phyloP scores from a whole-genome alignment of 148 eudicot genomes.

The Chenopodium quinoa region DNA sequence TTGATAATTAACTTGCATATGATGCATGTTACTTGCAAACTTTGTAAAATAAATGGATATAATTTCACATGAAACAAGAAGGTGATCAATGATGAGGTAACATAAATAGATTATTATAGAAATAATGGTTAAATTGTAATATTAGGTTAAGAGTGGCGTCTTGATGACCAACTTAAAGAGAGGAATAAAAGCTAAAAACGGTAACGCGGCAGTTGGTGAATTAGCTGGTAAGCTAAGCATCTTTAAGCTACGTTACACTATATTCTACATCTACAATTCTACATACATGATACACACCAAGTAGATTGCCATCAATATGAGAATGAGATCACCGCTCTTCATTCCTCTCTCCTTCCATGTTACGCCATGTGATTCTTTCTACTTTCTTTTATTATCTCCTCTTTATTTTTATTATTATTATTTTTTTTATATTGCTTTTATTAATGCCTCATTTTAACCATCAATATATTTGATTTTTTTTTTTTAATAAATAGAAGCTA shows the following conservation, averaged over 20 bases:
- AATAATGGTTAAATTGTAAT: background rate
- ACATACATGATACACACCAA: too few species aligned
- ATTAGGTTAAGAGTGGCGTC: conserved; percentile 8
- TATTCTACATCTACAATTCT: too few species aligned
- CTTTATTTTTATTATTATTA: background rate
- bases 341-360: conserved; percentile 21
- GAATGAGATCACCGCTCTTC: conserved; percentile 30
- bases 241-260: background rate
- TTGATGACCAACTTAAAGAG: conserved; percentile 20
- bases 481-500: too few species aligned
- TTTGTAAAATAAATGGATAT: too few species aligned
- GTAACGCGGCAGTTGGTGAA: conserved; percentile 24
- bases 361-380: conserved; percentile 34
- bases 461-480: too few species aligned
- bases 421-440: background rate
- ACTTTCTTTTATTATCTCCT: background rate
- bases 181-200: background rate
- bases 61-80: too few species aligned
- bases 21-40: background rate
- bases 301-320: conserved; percentile 25
- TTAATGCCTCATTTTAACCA: too few species aligned
- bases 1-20: background rate
- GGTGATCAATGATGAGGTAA: too few species aligned
- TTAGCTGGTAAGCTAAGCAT: conserved; percentile 38
- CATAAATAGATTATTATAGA: too few species aligned